These are phyloP conservation scores for Spathaspora passalidarum DNA, from an alignment of 805 yeast species.

Conservation along the genomic window DNA sequence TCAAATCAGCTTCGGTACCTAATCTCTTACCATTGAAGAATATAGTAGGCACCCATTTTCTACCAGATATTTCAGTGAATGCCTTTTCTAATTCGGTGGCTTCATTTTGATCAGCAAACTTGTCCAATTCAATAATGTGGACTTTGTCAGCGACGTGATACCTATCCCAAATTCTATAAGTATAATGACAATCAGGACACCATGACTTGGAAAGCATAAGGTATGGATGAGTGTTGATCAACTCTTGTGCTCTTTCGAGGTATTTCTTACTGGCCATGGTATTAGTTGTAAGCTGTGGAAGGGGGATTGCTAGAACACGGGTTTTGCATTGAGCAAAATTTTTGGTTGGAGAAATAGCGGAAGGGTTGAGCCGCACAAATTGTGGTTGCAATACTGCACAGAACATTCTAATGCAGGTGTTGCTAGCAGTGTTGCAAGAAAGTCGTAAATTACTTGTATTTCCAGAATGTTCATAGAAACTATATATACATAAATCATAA, in stretches of 20 bases:
- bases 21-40: slow-evolving; percentile 57
- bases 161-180: slow-evolving; percentile 52
- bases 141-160: slow-evolving; percentile 50
- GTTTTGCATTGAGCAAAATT: too few species aligned
- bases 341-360: too few species aligned
- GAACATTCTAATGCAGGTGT: too few species aligned
- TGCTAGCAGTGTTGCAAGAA: too few species aligned
- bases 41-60: slow-evolving; percentile 69
- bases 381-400: too few species aligned
- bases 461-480: too few species aligned
- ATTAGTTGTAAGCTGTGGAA: neutral
- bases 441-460: too few species aligned
- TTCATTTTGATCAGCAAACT: slow-evolving; percentile 42
- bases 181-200: slow-evolving; percentile 78
- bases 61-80: slow-evolving; percentile 54
- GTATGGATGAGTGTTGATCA: slow-evolving; percentile 44
- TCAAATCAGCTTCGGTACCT: slow-evolving; percentile 54
- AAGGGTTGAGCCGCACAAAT: too few species aligned
- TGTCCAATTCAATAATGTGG: slow-evolving; percentile 60
- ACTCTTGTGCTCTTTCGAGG: slow-evolving; percentile 40
- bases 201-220: slow-evolving; percentile 67
- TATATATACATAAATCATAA: too few species aligned
- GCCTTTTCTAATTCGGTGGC: slow-evolving; percentile 54
- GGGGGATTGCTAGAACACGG: neutral
- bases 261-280: slow-evolving; percentile 18